Percentiles rank a stretch among this genome's conserved stretches.
These are phyloP conservation scores for Fistulinella cinereoalba DNA, from an alignment of 1,284 basidiomycete genomes.

Conservation along the genomic window DNA sequence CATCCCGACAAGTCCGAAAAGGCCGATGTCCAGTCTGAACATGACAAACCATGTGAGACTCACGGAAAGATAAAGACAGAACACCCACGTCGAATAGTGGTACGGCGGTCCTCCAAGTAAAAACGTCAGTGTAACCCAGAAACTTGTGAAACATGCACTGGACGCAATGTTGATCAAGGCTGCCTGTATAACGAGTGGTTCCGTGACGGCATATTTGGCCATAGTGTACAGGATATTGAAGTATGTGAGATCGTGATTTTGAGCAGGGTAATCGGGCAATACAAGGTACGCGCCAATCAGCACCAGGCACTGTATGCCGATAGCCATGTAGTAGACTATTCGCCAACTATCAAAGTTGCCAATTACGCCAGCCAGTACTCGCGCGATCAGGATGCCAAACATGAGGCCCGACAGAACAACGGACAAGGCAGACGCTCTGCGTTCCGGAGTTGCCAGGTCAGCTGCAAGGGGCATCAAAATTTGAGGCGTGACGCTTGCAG, in stretches of 20 bases:
- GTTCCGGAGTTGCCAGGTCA: constrained; percentile 61
- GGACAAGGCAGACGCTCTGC: constrained; percentile 60
- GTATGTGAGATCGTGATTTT: constrained; percentile 58
- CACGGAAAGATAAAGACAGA: neutral
- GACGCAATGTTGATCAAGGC: constrained; percentile 56
- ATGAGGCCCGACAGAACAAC: constrained; percentile 68
- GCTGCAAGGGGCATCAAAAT: constrained; percentile 64
- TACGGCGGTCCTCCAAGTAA: constrained; percentile 65
- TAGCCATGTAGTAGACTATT: constrained; percentile 64
- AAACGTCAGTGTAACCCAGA: constrained; percentile 76
- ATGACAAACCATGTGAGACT: constrained; percentile 6
- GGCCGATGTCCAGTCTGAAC: constrained; percentile 60
- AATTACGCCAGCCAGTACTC: constrained; percentile 66
- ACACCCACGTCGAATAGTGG: constrained; percentile 57
- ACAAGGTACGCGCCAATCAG: constrained; percentile 52
- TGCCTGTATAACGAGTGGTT: constrained; percentile 65
- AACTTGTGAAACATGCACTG: constrained; percentile 56
- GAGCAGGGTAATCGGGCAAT: constrained; percentile 71
- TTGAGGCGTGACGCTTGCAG: constrained; percentile 54
- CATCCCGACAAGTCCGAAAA: constrained; percentile 71
- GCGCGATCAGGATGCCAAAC: constrained; percentile 67
- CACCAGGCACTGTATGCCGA: constrained; percentile 55
- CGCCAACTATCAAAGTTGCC: constrained; percentile 60
- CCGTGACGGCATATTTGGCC: constrained; percentile 65
- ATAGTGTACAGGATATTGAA: constrained; percentile 60